Percentiles rank a stretch among this genome's conserved stretches.
Conservation (phyloP, 495 filamentous ascomycete genomes). For the Trichoderma orchidacearum region DNA sequence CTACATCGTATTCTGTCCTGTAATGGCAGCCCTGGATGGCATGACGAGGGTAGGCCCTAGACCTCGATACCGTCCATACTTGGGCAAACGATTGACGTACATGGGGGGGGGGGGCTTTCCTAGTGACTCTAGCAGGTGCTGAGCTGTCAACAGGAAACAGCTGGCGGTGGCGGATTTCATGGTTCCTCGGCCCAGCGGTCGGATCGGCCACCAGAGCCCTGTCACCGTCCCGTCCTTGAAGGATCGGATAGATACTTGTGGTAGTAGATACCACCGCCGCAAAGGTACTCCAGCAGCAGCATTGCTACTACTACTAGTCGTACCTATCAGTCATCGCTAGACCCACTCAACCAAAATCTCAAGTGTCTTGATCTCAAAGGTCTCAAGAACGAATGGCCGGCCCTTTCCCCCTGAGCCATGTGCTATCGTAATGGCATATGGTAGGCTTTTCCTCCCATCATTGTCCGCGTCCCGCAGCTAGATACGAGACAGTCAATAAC, state of each 20-base stretch:
- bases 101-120: background rate
- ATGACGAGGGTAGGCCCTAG: background rate
- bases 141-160: background rate
- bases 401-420: too few species aligned
- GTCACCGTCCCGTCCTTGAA: background rate
- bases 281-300: background rate
- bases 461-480: too few species aligned
- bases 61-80: too few species aligned
- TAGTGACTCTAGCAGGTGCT: background rate
- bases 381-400: too few species aligned
- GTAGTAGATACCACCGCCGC: too few species aligned
- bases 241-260: background rate
- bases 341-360: too few species aligned
- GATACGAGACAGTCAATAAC: too few species aligned
- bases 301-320: background rate
- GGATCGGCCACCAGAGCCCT: background rate
- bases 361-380: too few species aligned
- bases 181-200: background rate
- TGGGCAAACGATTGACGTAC: background rate
- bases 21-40: background rate
- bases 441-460: too few species aligned
- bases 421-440: too few species aligned
- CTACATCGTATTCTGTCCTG: too few species aligned
- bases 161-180: background rate
- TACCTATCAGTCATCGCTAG: background rate